phyloP scores from a whole-genome alignment of 2,329 filamentous ascomycete genomes.

The Fusarium sp. region DNA sequence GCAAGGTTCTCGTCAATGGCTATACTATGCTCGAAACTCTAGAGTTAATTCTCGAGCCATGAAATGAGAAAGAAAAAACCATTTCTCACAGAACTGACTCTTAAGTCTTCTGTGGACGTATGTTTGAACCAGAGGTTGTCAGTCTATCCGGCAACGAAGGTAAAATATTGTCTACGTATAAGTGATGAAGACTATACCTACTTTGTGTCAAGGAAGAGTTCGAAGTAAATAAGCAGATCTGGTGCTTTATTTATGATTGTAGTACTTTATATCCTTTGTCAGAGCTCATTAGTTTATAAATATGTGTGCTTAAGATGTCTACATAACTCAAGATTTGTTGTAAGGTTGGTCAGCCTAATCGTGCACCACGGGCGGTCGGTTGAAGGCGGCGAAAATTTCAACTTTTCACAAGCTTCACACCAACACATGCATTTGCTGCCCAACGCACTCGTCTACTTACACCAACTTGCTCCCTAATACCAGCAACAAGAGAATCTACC shows the following conservation, averaged over 20 bases:
- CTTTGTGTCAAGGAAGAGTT: no score
- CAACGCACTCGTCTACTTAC: conserved; percentile 11
- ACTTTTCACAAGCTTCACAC: conserved; percentile 31
- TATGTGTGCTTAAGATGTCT: no score
- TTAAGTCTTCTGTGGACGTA: no score
- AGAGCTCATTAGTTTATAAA: background rate
- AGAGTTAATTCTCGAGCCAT: no score
- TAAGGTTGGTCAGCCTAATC: background rate
- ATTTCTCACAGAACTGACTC: no score
- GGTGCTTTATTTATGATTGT: background rate
- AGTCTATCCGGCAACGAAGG: background rate
- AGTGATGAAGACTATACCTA: background rate
- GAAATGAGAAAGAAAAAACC: no score
- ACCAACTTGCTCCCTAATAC: background rate
- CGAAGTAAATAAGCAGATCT: background rate
- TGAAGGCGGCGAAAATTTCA: conserved; percentile 45
- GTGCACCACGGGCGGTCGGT: background rate
- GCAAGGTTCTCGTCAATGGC: background rate
- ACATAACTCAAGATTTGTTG: background rate
- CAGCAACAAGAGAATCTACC: background rate
- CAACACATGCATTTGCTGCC: conserved; percentile 21
- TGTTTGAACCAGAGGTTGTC: background rate
- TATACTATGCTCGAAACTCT: no score
- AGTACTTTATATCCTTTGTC: background rate
- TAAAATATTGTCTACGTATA: background rate